A percentile compares a stretch with the other conserved stretches of the same genome.
These are phyloP conservation scores for Didymella keratinophila DNA, from an alignment of 2,329 filamentous ascomycete genomes.

Conservation along the genomic window DNA sequence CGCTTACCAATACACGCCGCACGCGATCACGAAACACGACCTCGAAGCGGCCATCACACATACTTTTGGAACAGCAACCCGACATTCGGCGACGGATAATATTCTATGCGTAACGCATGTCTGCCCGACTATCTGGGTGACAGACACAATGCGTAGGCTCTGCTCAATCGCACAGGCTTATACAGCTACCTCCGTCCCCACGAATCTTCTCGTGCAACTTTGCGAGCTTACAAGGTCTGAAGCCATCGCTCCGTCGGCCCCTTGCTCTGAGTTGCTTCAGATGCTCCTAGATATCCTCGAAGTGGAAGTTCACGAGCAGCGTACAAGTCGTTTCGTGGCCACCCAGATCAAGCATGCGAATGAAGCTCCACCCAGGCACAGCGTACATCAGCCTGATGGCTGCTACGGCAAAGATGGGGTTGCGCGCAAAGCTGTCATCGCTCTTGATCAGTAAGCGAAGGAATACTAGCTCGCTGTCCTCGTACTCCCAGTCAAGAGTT, in stretches of 20 bases:
- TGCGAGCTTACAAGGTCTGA: constrained; percentile 3
- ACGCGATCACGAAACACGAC: not conserved
- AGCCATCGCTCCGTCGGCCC: not conserved
- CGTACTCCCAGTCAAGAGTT: constrained; percentile 71
- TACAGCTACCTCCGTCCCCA: not conserved
- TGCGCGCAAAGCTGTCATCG: constrained; percentile 68
- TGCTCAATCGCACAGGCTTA: not conserved
- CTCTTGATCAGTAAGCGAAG: constrained; percentile 72
- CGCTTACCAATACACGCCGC: not conserved
- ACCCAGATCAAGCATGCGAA: constrained; percentile 70
- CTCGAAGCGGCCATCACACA: not conserved
- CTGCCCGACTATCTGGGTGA: not conserved
- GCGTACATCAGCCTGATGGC: constrained; percentile 68
- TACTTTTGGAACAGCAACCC: not conserved
- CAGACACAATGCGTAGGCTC: not conserved
- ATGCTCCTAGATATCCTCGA: constrained; percentile 43
- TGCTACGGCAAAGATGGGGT: constrained; percentile 68
- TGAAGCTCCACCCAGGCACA: constrained; percentile 67
- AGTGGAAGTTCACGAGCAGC: constrained; percentile 67
- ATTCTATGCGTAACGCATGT: not conserved
- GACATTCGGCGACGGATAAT: not conserved
- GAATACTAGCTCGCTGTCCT: constrained; percentile 72
- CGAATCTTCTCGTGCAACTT: not conserved
- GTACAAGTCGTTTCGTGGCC: constrained; percentile 70
- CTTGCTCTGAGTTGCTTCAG: not conserved